These are phyloP conservation scores for Cytospora schulzeri DNA, from an alignment of 2,329 filamentous ascomycete genomes.

Conservation along the genomic window DNA sequence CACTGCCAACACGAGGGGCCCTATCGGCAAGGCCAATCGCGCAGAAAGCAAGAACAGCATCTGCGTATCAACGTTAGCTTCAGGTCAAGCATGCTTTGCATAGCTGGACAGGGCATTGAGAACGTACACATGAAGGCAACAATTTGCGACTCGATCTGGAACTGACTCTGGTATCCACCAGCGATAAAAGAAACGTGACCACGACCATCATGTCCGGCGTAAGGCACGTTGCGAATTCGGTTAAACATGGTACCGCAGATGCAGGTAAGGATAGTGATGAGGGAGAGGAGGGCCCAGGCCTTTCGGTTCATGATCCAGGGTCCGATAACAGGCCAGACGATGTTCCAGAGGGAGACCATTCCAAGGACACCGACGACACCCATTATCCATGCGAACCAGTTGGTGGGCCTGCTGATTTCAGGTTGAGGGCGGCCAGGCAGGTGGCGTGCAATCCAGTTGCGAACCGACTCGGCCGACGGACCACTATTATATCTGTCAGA, in stretches of 20 bases:
- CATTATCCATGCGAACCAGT: constrained; percentile 76
- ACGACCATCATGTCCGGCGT: constrained; percentile 80
- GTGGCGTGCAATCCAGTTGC: constrained; percentile 76
- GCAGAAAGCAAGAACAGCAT: constrained; percentile 80
- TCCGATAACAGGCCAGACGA: constrained; percentile 74
- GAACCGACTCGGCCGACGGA: constrained; percentile 75
- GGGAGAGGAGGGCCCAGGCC: constrained; percentile 86
- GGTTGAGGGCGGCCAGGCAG: constrained; percentile 80
- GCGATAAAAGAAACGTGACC: constrained; percentile 92
- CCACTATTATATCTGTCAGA: constrained; percentile 51
- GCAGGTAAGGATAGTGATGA: constrained; percentile 89
- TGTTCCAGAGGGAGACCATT: constrained; percentile 52
- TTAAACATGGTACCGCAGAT: constrained; percentile 99
- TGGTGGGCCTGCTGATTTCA: constrained; percentile 78
- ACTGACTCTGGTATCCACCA: constrained; percentile 88
- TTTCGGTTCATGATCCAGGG: constrained; percentile 88
- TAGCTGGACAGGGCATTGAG: constrained; percentile 5
- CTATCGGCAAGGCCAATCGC: constrained; percentile 90
- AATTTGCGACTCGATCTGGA: constrained; percentile 93
- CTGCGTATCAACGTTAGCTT: constrained; percentile 34
- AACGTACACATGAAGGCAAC: constrained; percentile 83
- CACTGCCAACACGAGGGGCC: constrained; percentile 82
- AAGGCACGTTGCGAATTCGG: constrained; percentile 93
- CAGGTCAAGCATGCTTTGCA: not conserved
- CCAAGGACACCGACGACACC: constrained; percentile 71